Evolutionary conservation across 176 grass and related monocot genomes (phyloP).

Genomic region (Eremochloa ophiuroides): DNA sequence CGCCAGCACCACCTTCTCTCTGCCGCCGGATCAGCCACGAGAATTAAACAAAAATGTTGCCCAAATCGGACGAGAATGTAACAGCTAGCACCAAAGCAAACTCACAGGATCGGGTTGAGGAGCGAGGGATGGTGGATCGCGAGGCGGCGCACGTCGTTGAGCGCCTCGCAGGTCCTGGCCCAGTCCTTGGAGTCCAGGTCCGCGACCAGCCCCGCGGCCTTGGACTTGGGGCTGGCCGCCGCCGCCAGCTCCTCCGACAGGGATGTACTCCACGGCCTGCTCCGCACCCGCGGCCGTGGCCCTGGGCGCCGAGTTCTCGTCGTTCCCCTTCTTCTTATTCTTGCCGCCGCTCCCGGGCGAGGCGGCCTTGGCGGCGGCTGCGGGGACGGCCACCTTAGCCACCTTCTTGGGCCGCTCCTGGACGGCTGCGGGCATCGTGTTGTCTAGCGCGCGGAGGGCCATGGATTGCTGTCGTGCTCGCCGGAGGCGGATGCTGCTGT

Average conservation of each 20-base stretch:
- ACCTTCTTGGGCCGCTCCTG: conserved; percentile 72
- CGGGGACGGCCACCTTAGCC: conserved; percentile 37
- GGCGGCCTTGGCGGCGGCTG: neutral
- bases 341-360: conserved; percentile 1
- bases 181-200: conserved; percentile 83
- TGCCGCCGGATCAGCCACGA: conserved; percentile 16
- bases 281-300: conserved; percentile 29
- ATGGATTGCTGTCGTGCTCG: conserved; percentile 5
- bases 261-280: conserved; percentile 71
- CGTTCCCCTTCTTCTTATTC: conserved; percentile 25
- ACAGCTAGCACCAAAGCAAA: neutral
- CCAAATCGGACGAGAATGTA: neutral
- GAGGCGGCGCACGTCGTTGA: conserved; percentile 78
- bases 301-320: conserved; percentile 51
- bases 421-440: conserved; percentile 50
- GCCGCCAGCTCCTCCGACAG: conserved; percentile 56
- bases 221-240: conserved; percentile 45
- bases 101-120: conserved; percentile 66
- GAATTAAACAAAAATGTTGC: neutral
- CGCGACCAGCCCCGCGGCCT: conserved; percentile 48
- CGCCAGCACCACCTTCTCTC: conserved; percentile 58
- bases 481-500: neutral
- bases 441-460: conserved; percentile 86
- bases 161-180: conserved; percentile 61
- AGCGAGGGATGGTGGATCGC: conserved; percentile 61